These are phyloP conservation scores for Phytopythium ostracodes DNA, from an alignment of 352 stramenopile species.

Conservation along the genomic window DNA sequence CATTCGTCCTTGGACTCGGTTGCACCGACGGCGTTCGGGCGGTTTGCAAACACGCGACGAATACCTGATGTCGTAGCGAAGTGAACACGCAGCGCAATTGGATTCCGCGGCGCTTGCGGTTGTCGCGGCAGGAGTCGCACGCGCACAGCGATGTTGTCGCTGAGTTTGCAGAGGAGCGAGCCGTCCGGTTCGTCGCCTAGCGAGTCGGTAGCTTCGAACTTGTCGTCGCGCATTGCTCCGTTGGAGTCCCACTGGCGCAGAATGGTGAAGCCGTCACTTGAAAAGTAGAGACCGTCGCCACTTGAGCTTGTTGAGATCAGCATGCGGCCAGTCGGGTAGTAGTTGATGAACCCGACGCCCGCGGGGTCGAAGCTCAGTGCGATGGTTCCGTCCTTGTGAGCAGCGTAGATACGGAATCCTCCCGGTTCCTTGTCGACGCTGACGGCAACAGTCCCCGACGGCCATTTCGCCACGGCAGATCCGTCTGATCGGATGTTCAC, in stretches of 20 bases:
- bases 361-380: constrained; percentile 59
- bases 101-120: constrained; percentile 6
- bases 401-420: constrained; percentile 64
- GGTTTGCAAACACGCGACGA: constrained; percentile 45
- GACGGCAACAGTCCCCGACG: constrained; percentile 53
- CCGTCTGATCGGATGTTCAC: constrained; percentile 58
- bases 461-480: constrained; percentile 66
- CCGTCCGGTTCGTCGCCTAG: constrained; percentile 40
- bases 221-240: constrained; percentile 40
- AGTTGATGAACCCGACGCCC: constrained; percentile 77
- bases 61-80: constrained; percentile 35
- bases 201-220: constrained; percentile 18
- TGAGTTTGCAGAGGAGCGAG: constrained; percentile 42
- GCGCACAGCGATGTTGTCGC: constrained; percentile 39
- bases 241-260: constrained; percentile 49
- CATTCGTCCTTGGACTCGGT: constrained; percentile 15
- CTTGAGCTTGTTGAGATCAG: constrained; percentile 68
- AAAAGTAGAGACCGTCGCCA: constrained; percentile 59
- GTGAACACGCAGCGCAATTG: constrained; percentile 42
- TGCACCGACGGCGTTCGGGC: constrained; percentile 27
- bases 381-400: constrained; percentile 63
- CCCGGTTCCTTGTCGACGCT: constrained; percentile 61
- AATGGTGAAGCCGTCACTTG: constrained; percentile 36
- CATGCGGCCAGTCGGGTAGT: constrained; percentile 66
- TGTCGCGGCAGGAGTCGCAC: constrained; percentile 17